A percentile compares a stretch with the other conserved stretches of the same genome.
phyloP scores from a whole-genome alignment of 2,329 filamentous ascomycete species.

The Cladophialophora yegresii region DNA sequence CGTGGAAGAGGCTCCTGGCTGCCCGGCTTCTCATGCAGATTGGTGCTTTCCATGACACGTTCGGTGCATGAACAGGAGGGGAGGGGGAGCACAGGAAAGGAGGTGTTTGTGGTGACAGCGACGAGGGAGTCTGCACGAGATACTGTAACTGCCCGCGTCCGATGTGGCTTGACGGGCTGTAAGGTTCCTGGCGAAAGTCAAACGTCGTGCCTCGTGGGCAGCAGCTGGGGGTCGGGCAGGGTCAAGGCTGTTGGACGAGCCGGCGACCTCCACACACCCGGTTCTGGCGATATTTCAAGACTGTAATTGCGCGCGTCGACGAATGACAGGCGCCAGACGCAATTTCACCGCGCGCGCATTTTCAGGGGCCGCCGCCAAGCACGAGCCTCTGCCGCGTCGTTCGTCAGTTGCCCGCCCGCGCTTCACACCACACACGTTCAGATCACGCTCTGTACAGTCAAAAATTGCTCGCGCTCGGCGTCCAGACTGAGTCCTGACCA shows the following conservation, averaged over 20 bases:
- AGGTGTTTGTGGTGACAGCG: conserved; percentile 11
- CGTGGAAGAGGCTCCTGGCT: conserved; percentile 9
- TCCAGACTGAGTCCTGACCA: conserved; percentile 22
- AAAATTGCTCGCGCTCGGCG: conserved; percentile 9
- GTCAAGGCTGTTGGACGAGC: neutral
- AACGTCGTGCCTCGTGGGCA: neutral
- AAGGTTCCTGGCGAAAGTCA: neutral
- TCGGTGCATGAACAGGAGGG: conserved; percentile 28
- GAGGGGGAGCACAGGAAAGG: conserved; percentile 5
- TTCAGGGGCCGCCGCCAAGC: conserved; percentile 28
- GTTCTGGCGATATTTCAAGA: conserved; percentile 12
- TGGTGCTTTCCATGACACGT: conserved; percentile 9
- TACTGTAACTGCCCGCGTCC: neutral
- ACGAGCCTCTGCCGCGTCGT: conserved; percentile 24
- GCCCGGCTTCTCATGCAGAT: neutral
- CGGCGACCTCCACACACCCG: neutral
- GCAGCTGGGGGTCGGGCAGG: neutral
- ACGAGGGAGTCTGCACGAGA: neutral
- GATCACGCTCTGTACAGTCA: conserved; percentile 22
- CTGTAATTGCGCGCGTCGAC: conserved; percentile 18
- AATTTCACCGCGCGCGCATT: conserved; percentile 14
- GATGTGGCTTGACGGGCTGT: neutral
- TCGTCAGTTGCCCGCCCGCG: conserved; percentile 30
- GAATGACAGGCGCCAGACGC: conserved; percentile 13
- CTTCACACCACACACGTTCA: conserved; percentile 31